Conservation (phyloP, 257 asterid genomes). For the Nicotiana paniculata region DNA sequence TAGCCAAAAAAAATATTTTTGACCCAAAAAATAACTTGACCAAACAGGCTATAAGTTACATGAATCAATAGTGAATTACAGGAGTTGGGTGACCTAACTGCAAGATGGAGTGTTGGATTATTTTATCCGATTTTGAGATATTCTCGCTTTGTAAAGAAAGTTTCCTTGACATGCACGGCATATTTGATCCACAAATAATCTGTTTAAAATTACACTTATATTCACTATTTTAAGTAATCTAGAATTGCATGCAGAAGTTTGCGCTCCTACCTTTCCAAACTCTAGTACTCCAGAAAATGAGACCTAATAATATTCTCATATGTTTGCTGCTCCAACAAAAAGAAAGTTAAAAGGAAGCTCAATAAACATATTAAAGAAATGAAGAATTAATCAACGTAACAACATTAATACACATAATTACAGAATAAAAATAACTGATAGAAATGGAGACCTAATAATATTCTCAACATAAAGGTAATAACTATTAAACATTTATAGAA, state of each 20-base stretch:
- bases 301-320: too few species aligned
- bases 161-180: neutral
- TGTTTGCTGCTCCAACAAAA: neutral
- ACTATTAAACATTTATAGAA: neutral
- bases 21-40: too few species aligned
- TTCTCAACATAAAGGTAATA: neutral
- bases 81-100: neutral
- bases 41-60: too few species aligned
- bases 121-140: too few species aligned
- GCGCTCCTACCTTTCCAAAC: neutral
- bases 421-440: too few species aligned
- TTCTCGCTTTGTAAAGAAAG: neutral
- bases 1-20: too few species aligned
- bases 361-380: neutral
- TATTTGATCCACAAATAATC: neutral
- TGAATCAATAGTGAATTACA: neutral
- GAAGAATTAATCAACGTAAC: too few species aligned
- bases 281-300: neutral
- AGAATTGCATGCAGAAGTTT: neutral
- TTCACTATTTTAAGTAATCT: too few species aligned
- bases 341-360: neutral
- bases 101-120: neutral
- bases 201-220: neutral
- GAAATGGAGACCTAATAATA: neutral
- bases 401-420: neutral